Evolutionary conservation across 148 eudicot species (phyloP).

Genomic region (Chenopodium quinoa): DNA sequence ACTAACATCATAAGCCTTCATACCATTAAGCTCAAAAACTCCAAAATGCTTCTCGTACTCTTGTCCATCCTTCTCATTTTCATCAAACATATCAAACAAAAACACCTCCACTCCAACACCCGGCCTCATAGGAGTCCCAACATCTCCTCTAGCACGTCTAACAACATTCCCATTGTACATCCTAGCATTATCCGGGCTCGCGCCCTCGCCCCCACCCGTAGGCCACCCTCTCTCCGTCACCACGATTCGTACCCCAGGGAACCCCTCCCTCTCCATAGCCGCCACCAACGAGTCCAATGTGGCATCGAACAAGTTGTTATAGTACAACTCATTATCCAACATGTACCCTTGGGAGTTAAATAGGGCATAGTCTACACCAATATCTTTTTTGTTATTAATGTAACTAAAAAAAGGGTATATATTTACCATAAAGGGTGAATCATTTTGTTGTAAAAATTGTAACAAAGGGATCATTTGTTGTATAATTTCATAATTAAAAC

Average conservation of each 20-base stretch:
- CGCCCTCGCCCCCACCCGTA: constrained; percentile 52
- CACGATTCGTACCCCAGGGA: constrained; percentile 44
- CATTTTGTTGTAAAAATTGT: constrained; percentile 43
- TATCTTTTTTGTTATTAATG: constrained; percentile 38
- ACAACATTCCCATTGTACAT: constrained; percentile 68
- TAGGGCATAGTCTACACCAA: constrained; percentile 58
- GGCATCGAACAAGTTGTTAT: constrained; percentile 66
- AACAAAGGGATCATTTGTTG: constrained; percentile 38
- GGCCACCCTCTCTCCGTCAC: constrained; percentile 95
- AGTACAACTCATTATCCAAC: constrained; percentile 41
- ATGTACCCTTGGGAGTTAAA: constrained; percentile 35
- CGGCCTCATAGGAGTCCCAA: constrained; percentile 82
- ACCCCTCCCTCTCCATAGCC: constrained; percentile 78
- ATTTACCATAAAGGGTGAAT: constrained; percentile 74
- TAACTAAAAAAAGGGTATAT: constrained; percentile 76
- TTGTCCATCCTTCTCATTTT: constrained; percentile 54
- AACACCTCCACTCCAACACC: constrained; percentile 67
- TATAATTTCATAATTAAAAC: constrained; percentile 36
- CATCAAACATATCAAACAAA: constrained; percentile 86
- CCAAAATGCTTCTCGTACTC: constrained; percentile 82
- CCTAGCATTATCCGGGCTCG: constrained; percentile 53
- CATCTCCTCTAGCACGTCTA: constrained; percentile 36
- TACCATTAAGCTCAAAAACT: constrained; percentile 56
- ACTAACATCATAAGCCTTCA: constrained; percentile 24
- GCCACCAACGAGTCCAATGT: constrained; percentile 73